Evolutionary conservation across 768 basidiomycete genomes (phyloP), one percentile per base, ranked within the genome.

Genomic region (Strobilomyces confusus): DNA sequence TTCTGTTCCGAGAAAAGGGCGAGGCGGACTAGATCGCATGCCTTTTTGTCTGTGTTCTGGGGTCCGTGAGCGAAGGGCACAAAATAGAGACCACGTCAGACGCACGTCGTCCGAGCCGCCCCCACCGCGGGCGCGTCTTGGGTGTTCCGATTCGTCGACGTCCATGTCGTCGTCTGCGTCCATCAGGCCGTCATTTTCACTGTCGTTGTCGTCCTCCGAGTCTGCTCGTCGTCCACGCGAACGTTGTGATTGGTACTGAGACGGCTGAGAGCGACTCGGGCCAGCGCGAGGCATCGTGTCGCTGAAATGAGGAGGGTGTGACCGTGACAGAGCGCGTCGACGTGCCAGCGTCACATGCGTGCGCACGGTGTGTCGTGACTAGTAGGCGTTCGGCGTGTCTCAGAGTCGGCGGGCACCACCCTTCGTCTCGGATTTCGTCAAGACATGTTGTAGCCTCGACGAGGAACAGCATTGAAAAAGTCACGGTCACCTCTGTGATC

Each of bases 1-100:
- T 77, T 82, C 50, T 87, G 82, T 65, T 95, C 92, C 5, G 75
- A 77, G 68, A 93, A 95, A 37, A 98, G 74, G 2, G 92, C 90
- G 22, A 92, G 77, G 17, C 92, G 80, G 11, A 88, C 89, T 30
- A 95, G 77, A 47, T 85, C 82, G 45, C 79, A 76, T 0, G 87
- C 87, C 66, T 81, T 84, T 47, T 80, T 77, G n/a, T 75, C 72
- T 22, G 84, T 61, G 19, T 86, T 82, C 90, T 94, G 43, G n/a
- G 14, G 12, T 11, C 11, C 19, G 15, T 44, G 9, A 50, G 25
- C 4, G 9, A 29, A 23, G 15, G 33, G 8, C 11, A 44, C 17
- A 19, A 20, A 6, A 25, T 8, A 2, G 19, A n/a, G 17, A 7
- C 44, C 7, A 41, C 15, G 13, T 14, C 29, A 13, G 34, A 55